Base-by-base conservation (phyloP, 2,329 filamentous ascomycete species). In the Penicillium sp. region DNA sequence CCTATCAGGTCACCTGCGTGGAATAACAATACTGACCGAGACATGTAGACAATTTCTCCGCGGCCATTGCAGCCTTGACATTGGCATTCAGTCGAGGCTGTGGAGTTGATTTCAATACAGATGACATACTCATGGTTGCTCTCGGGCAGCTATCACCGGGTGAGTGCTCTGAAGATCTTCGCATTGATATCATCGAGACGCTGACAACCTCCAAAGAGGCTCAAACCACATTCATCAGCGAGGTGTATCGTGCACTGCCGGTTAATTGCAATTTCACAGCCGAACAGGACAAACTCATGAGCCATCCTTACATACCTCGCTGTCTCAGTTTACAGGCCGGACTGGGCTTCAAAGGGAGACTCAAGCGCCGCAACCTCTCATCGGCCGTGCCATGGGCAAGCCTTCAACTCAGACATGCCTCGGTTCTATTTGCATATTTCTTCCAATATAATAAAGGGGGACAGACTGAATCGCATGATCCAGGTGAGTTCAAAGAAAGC, bases 211-310 rank as follows among this genome's bases (percentile, higher is more conserved):
- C 15, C 54, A 54, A 66, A 87, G 84, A 82, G 50, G 86, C 89
- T 62, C 78, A 85, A 53, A 79, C 81, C 42, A 81, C 86, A 57
- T 86, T 87, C 79, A 78, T 90, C 52, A 81, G 79, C 41, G 87
- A 90, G 62, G 78, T 92, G 13, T 86, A 90, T 52, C 82, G 84
- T 41, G 85, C 89, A 57, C 78, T 93, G 51, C 88, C 87, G 61
- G 81, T 90, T 31, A 86, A 87, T 49, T 85, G 93, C 48, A 93
- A 97, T 75, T 96, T 93, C 69, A 89, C 91, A 0, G 84, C 90
- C 49, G 90, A 96, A 59, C 85, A 89, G 65, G 87, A 93, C 70
- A 82, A 87, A 58, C 78, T 96, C 35, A 83, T 94, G 62, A 82
- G 87, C 59, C 93, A 94, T 67, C 79, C 82, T 3, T 81, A 86